A percentile compares a stretch with the other conserved stretches of the same genome.
phyloP scores from a whole-genome alignment of 345 rosid species.

The Lepidium aucheri region DNA sequence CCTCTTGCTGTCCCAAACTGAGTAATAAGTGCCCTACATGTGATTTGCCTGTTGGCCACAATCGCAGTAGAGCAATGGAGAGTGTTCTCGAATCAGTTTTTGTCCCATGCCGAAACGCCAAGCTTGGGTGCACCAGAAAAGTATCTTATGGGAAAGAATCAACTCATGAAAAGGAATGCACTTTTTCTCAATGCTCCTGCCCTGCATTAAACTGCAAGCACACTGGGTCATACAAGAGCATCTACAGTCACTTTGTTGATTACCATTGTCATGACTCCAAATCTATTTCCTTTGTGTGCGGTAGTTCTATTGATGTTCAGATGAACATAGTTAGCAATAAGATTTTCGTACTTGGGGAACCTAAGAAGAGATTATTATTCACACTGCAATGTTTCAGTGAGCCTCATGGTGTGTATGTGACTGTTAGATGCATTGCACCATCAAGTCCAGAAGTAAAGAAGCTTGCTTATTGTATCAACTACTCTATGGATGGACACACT shows the following conservation, averaged over 20 bases:
- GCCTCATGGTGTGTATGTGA: not conserved
- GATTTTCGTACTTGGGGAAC: not conserved
- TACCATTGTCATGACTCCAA: not conserved
- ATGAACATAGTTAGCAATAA: not conserved
- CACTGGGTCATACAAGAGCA: slow-evolving; percentile 23
- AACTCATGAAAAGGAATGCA: slow-evolving; percentile 36
- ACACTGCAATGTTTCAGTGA: not conserved
- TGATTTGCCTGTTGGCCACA: slow-evolving; percentile 32
- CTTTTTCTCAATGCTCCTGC: slow-evolving; percentile 34
- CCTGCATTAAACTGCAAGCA: slow-evolving; percentile 34
- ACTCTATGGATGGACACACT: not conserved
- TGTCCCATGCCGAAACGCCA: slow-evolving; percentile 32
- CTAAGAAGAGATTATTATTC: not conserved
- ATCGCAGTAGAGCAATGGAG: slow-evolving; percentile 44
- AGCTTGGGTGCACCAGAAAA: slow-evolving; percentile 32
- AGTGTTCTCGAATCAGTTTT: slow-evolving; percentile 32
- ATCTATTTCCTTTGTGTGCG: not conserved
- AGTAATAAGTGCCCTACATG: slow-evolving; percentile 38
- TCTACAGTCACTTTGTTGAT: slow-evolving; percentile 27
- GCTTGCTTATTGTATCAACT: not conserved
- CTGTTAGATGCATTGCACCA: not conserved
- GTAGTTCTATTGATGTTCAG: not conserved
- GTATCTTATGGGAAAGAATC: slow-evolving; percentile 25
- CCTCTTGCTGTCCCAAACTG: slow-evolving; percentile 36
- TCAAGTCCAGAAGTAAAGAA: not conserved